These are phyloP conservation scores for Candida suzukii DNA, from an alignment of 805 yeast genomes.

Conservation along the genomic window DNA sequence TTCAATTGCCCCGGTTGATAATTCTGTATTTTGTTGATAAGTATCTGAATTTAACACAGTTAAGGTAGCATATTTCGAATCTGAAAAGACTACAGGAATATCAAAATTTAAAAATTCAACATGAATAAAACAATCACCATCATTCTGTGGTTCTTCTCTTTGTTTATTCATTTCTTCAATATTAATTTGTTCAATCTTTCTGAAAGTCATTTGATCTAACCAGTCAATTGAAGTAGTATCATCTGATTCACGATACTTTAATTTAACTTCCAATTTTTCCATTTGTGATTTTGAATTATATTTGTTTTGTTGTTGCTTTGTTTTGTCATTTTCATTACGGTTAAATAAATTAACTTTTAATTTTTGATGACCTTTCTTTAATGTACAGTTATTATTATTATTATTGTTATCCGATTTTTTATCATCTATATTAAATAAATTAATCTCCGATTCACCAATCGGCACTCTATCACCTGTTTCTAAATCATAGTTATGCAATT, in stretches of 20 bases:
- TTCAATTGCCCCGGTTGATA: slow-evolving; percentile 3
- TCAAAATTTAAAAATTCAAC: slow-evolving; percentile 62
- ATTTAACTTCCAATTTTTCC: slow-evolving; percentile 43
- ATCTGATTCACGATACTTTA: slow-evolving; percentile 62
- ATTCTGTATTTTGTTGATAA: slow-evolving; percentile 12
- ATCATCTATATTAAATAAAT: slow-evolving; percentile 45
- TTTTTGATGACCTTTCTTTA: slow-evolving; percentile 68
- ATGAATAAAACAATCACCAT: slow-evolving; percentile 1
- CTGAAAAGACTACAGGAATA: slow-evolving; percentile 65
- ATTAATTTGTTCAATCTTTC: slow-evolving; percentile 40
- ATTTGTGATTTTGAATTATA: slow-evolving; percentile 16
- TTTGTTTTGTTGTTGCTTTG: not conserved
- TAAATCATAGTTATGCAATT: slow-evolving; percentile 57
- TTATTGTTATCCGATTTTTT: too few species aligned
- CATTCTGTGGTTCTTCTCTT: slow-evolving; percentile 3
- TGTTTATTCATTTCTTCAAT: slow-evolving; percentile 6
- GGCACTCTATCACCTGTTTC: slow-evolving; percentile 40
- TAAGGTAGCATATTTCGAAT: slow-evolving; percentile 35
- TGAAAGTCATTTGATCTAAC: slow-evolving; percentile 64
- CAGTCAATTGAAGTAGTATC: slow-evolving; percentile 57
- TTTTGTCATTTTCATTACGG: not conserved
- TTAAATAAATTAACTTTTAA: slow-evolving; percentile 26
- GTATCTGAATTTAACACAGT: slow-evolving; percentile 19
- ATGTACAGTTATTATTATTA: slow-evolving; percentile 36
- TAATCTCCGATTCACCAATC: slow-evolving; percentile 56